Base-by-base conservation (phyloP, 805 yeast genomes). In the Zygosaccharomyces siamensis region DNA sequence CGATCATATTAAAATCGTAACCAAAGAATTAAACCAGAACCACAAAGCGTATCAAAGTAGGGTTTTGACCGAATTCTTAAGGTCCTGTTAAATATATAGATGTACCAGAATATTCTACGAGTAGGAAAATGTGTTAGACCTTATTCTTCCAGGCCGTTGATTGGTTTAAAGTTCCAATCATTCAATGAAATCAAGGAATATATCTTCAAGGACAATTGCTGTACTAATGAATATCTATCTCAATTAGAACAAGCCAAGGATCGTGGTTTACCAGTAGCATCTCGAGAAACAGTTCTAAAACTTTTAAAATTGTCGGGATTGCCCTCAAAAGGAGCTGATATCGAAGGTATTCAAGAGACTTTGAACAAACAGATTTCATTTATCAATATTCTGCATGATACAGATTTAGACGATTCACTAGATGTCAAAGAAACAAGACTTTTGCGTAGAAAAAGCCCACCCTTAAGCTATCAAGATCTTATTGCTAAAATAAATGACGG, bases 281-380 rank as follows among this genome's bases (percentile, higher is more conserved):
- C 53, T 16, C 43, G 36, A 14, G 54, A 51, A n/a, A 45, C 47
- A 1, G 55, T 62, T 4, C 38, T 48, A 23, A 75, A 69, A 37
- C 57, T 80, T 41, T 56, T 78, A 28, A 68, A 69, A 35, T 59
- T 80, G 18, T 75, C 84, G 0, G 85, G 86, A 0, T 54, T 81
- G 4, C 70, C 74, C 3, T 45, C 46, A 0, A 59, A 57, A 3
- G 44, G 42, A 21, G 48, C 43, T 1, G 69, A 72, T 32, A 63
- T 70, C 20, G 49, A 52, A 3, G 56, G 55, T 26, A 62, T 76
- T 36, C 62, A 67, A 11, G 39, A 48, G 0, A 69, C 72, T 0
- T 58, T 81, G 42, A 66, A 68, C 33, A 72, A 73, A 14, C 86
- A 81, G 52, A 66, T 81, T 21, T 61, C 65, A n/a, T 77, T 81